These are phyloP conservation scores for Chrysopogon serrulatus DNA, from an alignment of 176 grass and related monocot genomes.

Conservation along the genomic window DNA sequence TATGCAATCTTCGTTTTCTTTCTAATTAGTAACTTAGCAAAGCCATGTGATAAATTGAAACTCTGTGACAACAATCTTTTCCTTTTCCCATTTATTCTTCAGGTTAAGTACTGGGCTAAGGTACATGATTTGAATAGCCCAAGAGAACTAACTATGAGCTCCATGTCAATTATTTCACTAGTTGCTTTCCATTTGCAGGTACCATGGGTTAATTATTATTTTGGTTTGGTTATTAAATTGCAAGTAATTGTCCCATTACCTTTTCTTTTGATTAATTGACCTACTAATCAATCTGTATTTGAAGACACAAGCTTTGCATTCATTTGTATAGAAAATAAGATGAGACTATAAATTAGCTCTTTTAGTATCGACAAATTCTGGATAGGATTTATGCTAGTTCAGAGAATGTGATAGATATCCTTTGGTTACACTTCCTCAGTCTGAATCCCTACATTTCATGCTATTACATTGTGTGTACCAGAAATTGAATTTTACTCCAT, in stretches of 20 bases:
- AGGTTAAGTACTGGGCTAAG: conserved; percentile 90
- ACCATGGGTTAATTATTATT: conserved; percentile 17
- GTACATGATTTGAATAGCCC: conserved; percentile 74
- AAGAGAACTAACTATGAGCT: conserved; percentile 79
- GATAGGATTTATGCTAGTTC: background rate
- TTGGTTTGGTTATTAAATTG: conserved; percentile 1
- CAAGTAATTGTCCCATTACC: background rate
- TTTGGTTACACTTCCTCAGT: background rate
- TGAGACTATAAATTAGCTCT: background rate
- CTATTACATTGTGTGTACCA: background rate
- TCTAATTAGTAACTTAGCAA: background rate
- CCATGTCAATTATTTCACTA: conserved; percentile 88
- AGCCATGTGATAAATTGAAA: background rate
- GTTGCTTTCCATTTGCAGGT: conserved; percentile 98
- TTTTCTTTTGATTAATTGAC: conserved; percentile 3
- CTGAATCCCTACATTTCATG: background rate
- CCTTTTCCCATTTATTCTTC: conserved; percentile 13
- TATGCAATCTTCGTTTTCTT: conserved; percentile 29
- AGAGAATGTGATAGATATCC: background rate
- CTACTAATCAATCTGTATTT: background rate
- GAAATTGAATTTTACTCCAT: conserved; percentile 10
- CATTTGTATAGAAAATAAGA: background rate
- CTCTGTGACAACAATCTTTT: background rate
- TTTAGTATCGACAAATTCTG: background rate
- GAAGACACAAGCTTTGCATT: background rate